Evolutionary conservation across 352 stramenopile genomes (phyloP).

Genomic region (Globisporangium rhizosaccharum): DNA sequence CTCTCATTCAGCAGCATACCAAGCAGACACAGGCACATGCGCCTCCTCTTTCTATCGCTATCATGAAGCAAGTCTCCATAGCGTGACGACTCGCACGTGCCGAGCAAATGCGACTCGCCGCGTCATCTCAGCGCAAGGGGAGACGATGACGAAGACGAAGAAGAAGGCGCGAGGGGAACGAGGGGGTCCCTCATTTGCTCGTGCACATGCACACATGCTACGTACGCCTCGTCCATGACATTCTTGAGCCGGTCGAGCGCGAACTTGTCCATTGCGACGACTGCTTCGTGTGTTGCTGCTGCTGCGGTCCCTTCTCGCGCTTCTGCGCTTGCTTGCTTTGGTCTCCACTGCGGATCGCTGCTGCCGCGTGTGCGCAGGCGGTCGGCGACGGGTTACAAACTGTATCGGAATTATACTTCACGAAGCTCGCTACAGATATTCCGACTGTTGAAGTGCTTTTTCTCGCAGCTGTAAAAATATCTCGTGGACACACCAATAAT

Average conservation of each 20-base stretch:
- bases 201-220: conserved; percentile 10
- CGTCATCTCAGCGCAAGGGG: no score
- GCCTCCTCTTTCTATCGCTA: no score
- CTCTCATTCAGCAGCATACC: no score
- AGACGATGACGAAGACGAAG: not conserved
- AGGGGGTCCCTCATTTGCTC: not conserved
- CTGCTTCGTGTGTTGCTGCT: not conserved
- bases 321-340: not conserved
- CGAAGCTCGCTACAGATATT: no score
- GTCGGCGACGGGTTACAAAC: not conserved
- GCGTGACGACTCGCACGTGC: no score
- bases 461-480: no score
- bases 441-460: no score
- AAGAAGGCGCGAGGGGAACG: not conserved
- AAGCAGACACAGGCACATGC: no score
- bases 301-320: conserved; percentile 4
- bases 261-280: conserved; percentile 68
- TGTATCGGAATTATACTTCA: not conserved
- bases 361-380: not conserved
- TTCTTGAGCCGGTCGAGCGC: conserved; percentile 85
- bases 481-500: no score
- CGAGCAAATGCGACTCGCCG: no score
- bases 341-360: not conserved
- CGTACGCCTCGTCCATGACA: conserved; percentile 84
- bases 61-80: no score